phyloP scores from a whole-genome alignment of 2,329 filamentous ascomycete genomes.

The Penicillium sp. region DNA sequence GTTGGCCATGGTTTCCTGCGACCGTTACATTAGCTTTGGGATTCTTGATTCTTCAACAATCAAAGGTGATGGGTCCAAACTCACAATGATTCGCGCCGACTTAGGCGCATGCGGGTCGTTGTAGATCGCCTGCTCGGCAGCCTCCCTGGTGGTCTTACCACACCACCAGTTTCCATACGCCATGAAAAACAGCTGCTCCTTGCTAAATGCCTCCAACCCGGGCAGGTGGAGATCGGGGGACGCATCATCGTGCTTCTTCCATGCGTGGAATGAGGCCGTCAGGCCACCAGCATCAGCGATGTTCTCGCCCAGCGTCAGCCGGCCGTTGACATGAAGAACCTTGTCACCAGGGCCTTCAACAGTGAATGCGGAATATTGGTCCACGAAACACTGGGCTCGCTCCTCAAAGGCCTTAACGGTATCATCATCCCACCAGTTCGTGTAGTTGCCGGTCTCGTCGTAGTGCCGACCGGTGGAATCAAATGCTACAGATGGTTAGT shows the following conservation, averaged over 20 bases:
- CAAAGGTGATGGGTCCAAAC: constrained; percentile 20
- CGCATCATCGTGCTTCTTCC: constrained; percentile 63
- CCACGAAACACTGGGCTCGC: constrained; percentile 68
- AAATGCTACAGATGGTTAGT: constrained; percentile 56
- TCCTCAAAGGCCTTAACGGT: constrained; percentile 65
- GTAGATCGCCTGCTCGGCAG: constrained; percentile 63
- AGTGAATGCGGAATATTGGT: constrained; percentile 70
- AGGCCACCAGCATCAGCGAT: constrained; percentile 74
- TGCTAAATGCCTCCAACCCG: constrained; percentile 66
- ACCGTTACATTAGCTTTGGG: background rate
- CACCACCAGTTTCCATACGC: constrained; percentile 71
- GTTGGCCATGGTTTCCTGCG: constrained; percentile 67
- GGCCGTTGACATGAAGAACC: constrained; percentile 66
- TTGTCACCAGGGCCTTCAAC: constrained; percentile 63
- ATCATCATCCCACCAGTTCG: constrained; percentile 69
- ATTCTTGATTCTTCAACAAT: constrained; percentile 3
- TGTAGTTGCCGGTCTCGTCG: constrained; percentile 68
- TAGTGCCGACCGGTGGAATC: constrained; percentile 70
- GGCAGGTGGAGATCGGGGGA: constrained; percentile 63
- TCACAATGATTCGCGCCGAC: constrained; percentile 61
- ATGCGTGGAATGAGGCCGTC: constrained; percentile 67
- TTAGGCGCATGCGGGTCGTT: constrained; percentile 71
- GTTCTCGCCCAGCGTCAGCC: constrained; percentile 70
- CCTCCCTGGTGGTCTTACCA: constrained; percentile 65
- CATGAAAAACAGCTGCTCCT: constrained; percentile 74